These are phyloP conservation scores for Cyclotella cryptica DNA, from an alignment of 108 stramenopile genomes.

Conservation along the genomic window DNA sequence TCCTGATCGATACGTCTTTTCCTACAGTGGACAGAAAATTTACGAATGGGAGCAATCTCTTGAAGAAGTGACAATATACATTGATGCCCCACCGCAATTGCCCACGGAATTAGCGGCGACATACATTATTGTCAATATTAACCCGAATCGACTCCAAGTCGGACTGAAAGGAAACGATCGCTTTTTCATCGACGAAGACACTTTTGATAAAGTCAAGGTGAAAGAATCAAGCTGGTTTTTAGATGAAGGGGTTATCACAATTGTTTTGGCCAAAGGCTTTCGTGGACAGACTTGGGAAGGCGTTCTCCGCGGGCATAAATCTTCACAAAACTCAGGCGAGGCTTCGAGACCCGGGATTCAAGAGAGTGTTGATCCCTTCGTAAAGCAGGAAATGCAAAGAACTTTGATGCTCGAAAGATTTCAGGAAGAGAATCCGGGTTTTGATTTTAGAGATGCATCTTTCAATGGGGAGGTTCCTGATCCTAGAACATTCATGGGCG, in stretches of 20 bases:
- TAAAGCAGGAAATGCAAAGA: conserved; percentile 86
- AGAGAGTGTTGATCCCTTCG: conserved; percentile 63
- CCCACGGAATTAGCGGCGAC: conserved; percentile 35
- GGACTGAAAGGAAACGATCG: conserved; percentile 68
- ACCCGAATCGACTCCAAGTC: conserved; percentile 58
- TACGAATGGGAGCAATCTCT: conserved; percentile 98
- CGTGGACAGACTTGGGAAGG: conserved; percentile 80
- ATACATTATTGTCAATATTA: conserved; percentile 56
- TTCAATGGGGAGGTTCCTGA: conserved; percentile 98
- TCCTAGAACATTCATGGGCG: conserved; percentile 96
- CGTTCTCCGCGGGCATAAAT: conserved; percentile 44
- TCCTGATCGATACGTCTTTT: conserved; percentile 70
- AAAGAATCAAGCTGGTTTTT: conserved; percentile 77
- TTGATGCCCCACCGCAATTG: conserved; percentile 63
- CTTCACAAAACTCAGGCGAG: conserved; percentile 15
- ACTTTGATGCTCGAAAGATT: conserved; percentile 95
- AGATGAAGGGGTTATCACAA: conserved; percentile 73
- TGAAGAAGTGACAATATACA: conserved; percentile 90
- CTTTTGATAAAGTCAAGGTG: conserved; percentile 79
- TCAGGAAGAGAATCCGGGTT: conserved; percentile 94
- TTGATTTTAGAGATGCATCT: conserved; percentile 96
- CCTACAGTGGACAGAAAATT: conserved; percentile 66
- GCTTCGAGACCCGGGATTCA: background rate
- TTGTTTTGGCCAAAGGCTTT: conserved; percentile 70
- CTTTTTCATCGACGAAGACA: conserved; percentile 88